A percentile compares a stretch with the other conserved stretches of the same genome.
Conservation (phyloP, 2,329 filamentous ascomycete species). For the Talaromyces islandicus region DNA sequence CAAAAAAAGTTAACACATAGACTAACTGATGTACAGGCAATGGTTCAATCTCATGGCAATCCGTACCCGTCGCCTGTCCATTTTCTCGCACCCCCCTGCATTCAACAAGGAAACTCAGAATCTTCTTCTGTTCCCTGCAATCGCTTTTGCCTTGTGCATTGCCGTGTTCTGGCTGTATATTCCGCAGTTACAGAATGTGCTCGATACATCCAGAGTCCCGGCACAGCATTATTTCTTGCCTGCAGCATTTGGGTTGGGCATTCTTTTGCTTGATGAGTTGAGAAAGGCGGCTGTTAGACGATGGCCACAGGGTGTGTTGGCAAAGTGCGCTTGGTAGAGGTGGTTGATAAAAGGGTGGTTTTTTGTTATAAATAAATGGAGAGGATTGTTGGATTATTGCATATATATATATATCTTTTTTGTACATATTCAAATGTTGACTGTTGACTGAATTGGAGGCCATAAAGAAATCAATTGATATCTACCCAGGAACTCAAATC, state of each 20-base stretch:
- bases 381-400: too few species aligned
- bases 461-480: conserved; percentile 5
- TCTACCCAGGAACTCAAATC: conserved; percentile 7
- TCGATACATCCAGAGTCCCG: conserved; percentile 59
- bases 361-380: neutral
- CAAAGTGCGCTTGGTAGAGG: conserved; percentile 58
- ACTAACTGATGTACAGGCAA: conserved; percentile 40
- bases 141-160: conserved; percentile 63
- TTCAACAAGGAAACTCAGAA: conserved; percentile 63
- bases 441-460: too few species aligned
- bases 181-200: conserved; percentile 54
- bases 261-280: conserved; percentile 60
- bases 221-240: conserved; percentile 73
- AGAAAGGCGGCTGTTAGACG: conserved; percentile 59
- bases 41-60: conserved; percentile 70
- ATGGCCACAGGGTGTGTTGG: conserved; percentile 53
- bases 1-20: neutral
- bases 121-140: conserved; percentile 62
- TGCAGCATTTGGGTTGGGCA: conserved; percentile 61
- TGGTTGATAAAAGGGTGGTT: neutral
- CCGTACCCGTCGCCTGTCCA: conserved; percentile 58
- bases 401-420: too few species aligned
- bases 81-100: conserved; percentile 66
- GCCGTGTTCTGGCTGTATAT: conserved; percentile 64
- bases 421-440: neutral